Evolutionary conservation across 768 basidiomycete species (phyloP), one percentile per base, ranked within the genome.

Genomic region (Cystofilobasidium capitatum): DNA sequence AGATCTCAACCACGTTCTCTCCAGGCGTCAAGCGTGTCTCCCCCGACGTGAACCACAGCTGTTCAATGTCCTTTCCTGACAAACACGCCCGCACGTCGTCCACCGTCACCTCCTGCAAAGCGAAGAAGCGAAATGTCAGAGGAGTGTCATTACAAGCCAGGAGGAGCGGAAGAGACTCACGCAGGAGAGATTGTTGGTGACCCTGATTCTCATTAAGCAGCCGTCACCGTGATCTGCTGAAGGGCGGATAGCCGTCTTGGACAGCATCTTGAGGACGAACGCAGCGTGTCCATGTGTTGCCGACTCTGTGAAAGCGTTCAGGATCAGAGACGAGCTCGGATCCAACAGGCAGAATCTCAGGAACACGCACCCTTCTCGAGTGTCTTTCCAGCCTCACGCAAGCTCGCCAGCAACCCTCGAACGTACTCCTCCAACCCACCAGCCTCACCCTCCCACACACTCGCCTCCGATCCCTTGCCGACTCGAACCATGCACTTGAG

Each of bases 181-280:
- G 71, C 89, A 88, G 37, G 89, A 86, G 29, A 94, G 75, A 44
- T 77, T 76, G 73, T 91, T 97, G 37, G 77, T 78, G 35, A 93
- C 77, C 1, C 79, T 79, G 22, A 87, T 81, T 62, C 83, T 78
- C 22, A 93, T 73, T 70, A 78, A 82, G 40, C 81, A 84, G 1
- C 86, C 85, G 75, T 93, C 91, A 70, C 83, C 81, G 2, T 79
- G 81, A n/a, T 82, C 82, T 2, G 83, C 82, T 29, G 82, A 40
- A 1, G 59, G 55, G 24, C 36, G 73, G 47, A 73, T 78, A 0
- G 86, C 86, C 59, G 79, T 73, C 14, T 78, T 74, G 5, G 70
- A 70, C 0, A 79, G 72, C 5, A 87, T 76, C 9, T 78, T 75
- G 44, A 91, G 72, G 26, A 83, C 81, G 36, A 91, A 74, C 3